These are phyloP conservation scores for Trichoderma cornu-damae DNA, from an alignment of 2,329 filamentous ascomycete genomes.

Conservation along the genomic window DNA sequence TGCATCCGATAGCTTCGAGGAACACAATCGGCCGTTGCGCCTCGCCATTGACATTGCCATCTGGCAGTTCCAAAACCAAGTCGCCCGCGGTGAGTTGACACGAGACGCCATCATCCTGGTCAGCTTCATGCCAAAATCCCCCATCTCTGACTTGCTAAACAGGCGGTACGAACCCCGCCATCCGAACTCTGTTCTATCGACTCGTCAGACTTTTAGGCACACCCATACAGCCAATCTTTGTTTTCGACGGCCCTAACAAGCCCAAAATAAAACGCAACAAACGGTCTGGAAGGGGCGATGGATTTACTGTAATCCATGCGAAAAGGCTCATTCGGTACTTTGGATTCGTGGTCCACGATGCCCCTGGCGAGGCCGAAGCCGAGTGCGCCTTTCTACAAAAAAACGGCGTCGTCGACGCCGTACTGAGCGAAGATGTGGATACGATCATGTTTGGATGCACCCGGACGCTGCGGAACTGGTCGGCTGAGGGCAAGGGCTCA, in stretches of 20 bases:
- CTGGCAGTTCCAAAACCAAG: slow-evolving; percentile 93
- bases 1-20: slow-evolving; percentile 69
- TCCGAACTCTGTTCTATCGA: slow-evolving; percentile 89
- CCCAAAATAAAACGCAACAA: slow-evolving; percentile 87
- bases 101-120: not conserved
- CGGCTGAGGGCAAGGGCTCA: slow-evolving; percentile 60
- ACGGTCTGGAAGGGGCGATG: slow-evolving; percentile 58
- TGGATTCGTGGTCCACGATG: slow-evolving; percentile 76
- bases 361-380: slow-evolving; percentile 91
- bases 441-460: slow-evolving; percentile 95
- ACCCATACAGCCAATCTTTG: slow-evolving; percentile 81
- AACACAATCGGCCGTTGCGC: slow-evolving; percentile 66
- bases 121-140: not conserved
- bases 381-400: slow-evolving; percentile 86
- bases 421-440: slow-evolving; percentile 94
- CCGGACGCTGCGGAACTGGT: slow-evolving; percentile 75
- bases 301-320: slow-evolving; percentile 66
- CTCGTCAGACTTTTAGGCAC: slow-evolving; percentile 70
- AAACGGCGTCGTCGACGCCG: slow-evolving; percentile 81
- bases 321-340: slow-evolving; percentile 82
- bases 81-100: slow-evolving; percentile 58
- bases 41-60: slow-evolving; percentile 93
- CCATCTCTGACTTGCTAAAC: slow-evolving; percentile 18
- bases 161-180: slow-evolving; percentile 83
- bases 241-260: slow-evolving; percentile 83